phyloP scores from a whole-genome alignment of 768 basidiomycete genomes.

The Tricholoma sp. region DNA sequence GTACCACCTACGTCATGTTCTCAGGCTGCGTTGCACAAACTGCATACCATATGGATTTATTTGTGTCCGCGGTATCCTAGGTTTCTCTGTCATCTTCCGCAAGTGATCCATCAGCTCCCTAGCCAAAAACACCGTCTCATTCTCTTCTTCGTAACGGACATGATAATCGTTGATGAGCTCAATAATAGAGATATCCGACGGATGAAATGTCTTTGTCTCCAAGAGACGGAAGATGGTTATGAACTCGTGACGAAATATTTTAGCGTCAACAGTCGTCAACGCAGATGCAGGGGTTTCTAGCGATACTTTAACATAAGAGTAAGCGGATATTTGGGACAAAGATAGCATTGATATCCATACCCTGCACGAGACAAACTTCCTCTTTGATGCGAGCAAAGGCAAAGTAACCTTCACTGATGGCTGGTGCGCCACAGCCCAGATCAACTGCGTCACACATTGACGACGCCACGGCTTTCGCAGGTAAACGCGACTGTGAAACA shows the following conservation, averaged over 20 bases:
- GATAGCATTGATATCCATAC: slow-evolving; percentile 35
- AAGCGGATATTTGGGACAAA: not conserved
- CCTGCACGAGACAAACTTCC: slow-evolving; percentile 59
- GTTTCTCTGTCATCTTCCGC: slow-evolving; percentile 32
- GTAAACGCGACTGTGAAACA: not conserved
- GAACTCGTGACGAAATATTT: slow-evolving; percentile 57
- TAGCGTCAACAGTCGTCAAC: slow-evolving; percentile 43
- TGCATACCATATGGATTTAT: slow-evolving; percentile 18
- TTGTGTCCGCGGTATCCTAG: slow-evolving; percentile 13
- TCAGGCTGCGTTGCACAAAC: slow-evolving; percentile 14
- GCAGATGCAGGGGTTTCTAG: slow-evolving; percentile 36
- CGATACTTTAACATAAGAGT: slow-evolving; percentile 25
- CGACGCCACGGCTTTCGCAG: not conserved
- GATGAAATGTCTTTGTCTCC: slow-evolving; percentile 41
- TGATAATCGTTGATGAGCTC: slow-evolving; percentile 44
- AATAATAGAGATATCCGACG: slow-evolving; percentile 45
- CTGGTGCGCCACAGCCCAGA: slow-evolving; percentile 26
- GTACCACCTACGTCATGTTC: not conserved
- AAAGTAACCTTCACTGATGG: slow-evolving; percentile 36
- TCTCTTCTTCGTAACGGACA: slow-evolving; percentile 54
- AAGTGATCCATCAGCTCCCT: slow-evolving; percentile 43
- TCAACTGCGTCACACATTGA: slow-evolving; percentile 1
- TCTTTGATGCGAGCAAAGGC: slow-evolving; percentile 54
- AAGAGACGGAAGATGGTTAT: slow-evolving; percentile 58
- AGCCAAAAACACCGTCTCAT: slow-evolving; percentile 54